These are phyloP conservation scores for Rhodotorula taiwanensis DNA, from an alignment of 768 basidiomycete species.

Conservation along the genomic window DNA sequence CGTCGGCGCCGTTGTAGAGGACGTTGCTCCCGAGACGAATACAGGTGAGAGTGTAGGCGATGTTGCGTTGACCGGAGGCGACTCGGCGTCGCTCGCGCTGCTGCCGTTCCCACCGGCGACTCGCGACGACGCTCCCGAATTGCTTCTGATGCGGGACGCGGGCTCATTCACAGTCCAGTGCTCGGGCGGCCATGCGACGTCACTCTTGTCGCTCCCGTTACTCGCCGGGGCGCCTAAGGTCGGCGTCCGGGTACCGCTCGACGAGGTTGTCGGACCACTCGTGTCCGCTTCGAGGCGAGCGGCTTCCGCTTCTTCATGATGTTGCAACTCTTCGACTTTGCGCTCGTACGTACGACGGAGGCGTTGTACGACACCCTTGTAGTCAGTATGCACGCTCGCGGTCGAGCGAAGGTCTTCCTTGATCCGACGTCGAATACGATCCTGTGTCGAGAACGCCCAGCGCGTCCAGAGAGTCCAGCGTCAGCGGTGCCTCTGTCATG, in stretches of 20 bases:
- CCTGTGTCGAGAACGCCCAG: slow-evolving; percentile 16
- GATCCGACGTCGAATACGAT: slow-evolving; percentile 35
- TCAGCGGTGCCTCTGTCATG: no score
- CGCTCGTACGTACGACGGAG: slow-evolving; percentile 37
- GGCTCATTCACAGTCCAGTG: slow-evolving; percentile 9
- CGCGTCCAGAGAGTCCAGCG: neutral
- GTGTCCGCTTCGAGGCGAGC: slow-evolving; percentile 2
- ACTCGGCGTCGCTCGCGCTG: slow-evolving; percentile 1
- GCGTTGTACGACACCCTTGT: slow-evolving; percentile 30
- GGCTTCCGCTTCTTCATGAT: slow-evolving; percentile 31
- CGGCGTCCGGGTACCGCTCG: no score
- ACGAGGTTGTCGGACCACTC: no score
- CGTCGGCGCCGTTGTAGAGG: neutral
- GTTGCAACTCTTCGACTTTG: slow-evolving; percentile 37
- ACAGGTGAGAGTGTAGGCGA: slow-evolving; percentile 11
- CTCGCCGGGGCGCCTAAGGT: no score
- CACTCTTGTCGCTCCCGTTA: neutral
- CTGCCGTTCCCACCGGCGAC: neutral
- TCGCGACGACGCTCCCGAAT: slow-evolving; percentile 10
- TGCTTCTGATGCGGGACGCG: slow-evolving; percentile 8
- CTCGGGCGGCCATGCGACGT: slow-evolving; percentile 24
- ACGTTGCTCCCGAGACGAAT: slow-evolving; percentile 32
- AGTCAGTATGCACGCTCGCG: slow-evolving; percentile 29
- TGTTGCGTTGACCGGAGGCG: slow-evolving; percentile 1
- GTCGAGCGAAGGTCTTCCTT: slow-evolving; percentile 34